These are phyloP conservation scores for Boletus putidus DNA, from an alignment of 1,284 basidiomycete genomes.

Conservation along the genomic window DNA sequence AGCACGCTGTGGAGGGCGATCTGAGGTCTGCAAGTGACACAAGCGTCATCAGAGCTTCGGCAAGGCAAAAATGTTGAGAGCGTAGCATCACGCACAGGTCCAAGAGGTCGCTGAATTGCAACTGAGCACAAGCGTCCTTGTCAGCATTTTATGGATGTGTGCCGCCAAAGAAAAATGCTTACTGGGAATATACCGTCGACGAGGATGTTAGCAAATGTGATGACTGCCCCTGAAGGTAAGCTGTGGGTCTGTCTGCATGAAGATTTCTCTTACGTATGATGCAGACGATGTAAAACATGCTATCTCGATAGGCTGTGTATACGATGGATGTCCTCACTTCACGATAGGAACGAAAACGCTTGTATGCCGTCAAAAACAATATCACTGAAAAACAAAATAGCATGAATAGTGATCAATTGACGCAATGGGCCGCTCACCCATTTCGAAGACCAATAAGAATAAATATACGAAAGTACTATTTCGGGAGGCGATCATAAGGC, in stretches of 20 bases:
- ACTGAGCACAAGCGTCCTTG: background rate
- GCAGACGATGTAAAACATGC: constrained; percentile 22
- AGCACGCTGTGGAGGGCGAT: constrained; percentile 18
- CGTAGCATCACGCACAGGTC: too few species aligned
- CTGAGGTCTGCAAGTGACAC: constrained; percentile 5
- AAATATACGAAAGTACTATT: constrained; percentile 6
- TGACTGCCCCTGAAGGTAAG: constrained; percentile 8
- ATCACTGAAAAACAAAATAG: constrained; percentile 11
- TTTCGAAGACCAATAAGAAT: constrained; percentile 13
- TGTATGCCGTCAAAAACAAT: constrained; percentile 19
- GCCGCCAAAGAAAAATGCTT: background rate
- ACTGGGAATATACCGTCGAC: constrained; percentile 22
- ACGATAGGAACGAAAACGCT: constrained; percentile 14
- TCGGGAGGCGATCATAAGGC: background rate
- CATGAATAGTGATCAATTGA: background rate
- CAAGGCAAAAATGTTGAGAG: too few species aligned
- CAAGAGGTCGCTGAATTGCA: constrained; percentile 8
- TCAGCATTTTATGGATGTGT: background rate
- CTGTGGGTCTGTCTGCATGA: background rate
- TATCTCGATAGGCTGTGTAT: constrained; percentile 15
- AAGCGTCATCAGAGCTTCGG: too few species aligned
- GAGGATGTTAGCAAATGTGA: constrained; percentile 24
- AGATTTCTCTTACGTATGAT: constrained; percentile 19
- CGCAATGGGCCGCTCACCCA: background rate
- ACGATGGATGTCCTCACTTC: constrained; percentile 1